Base-by-base conservation (phyloP, 1,139 yeast species). In the Magnusiomyces paraingens region DNA sequence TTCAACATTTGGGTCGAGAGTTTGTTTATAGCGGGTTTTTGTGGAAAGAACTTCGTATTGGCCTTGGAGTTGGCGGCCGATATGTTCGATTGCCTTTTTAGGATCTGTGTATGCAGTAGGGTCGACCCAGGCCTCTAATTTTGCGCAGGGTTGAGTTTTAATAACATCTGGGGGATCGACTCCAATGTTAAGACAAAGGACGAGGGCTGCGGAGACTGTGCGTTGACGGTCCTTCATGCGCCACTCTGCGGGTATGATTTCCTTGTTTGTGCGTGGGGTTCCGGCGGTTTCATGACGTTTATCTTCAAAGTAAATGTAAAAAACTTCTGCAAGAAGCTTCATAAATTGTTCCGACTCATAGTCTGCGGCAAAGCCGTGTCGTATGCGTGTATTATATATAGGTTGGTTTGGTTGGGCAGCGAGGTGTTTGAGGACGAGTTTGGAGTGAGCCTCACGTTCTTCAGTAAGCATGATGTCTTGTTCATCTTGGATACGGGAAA, bases 81-180 rank as follows among this genome's bases (percentile, higher is more conserved):
- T 90, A 54, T 84, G 84, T 66, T 91, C 97, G 49, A 93, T 80
- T 32, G 98, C 97, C 69, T 89, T 88, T 68, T 90, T 90, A 0
- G 95, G 83, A 64, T 90, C 98, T 42, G 85, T 81, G 62, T 81
- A 85, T n/a, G 82, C 75, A 32, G 86, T 74, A 0, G 98, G 97
- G 66, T 93, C 96, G 35, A 93, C 82, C 91, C 97, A 91, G 1
- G 97, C 87, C 71, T 94, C 99, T 47, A 84, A 72, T 63, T 86
- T 84, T 1, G 99, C 96, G 65, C 96, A 88, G 0, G 97, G 98
- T 59, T 87, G 91, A 0, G 98, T 90, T 68, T 90, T 89, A 70
- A 88, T 82, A 40, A 91, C 83, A 69, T 94, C 99, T 1, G 99
- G 99, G 2, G 99, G 99, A 61, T 93, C 98, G 2, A 93, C 97